Evolutionary conservation across 805 yeast genomes (phyloP).

Genomic region (Lachancea quebecensis): DNA sequence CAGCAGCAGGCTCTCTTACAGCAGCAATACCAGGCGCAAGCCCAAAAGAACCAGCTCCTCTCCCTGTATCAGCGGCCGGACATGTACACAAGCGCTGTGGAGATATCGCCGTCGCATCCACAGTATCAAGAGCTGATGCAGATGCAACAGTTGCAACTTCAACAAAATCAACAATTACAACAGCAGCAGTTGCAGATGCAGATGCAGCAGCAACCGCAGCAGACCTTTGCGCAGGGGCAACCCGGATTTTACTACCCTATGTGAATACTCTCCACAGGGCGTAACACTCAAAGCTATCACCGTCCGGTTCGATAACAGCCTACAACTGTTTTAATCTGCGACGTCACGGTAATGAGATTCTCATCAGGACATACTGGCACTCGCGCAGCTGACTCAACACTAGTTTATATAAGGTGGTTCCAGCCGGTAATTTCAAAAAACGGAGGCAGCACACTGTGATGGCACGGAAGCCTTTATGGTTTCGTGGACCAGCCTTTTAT

Average conservation of each 20-base stretch:
- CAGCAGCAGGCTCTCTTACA: slow-evolving; percentile 20
- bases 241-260: slow-evolving; percentile 4
- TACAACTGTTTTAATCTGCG: too few species aligned
- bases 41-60: slow-evolving; percentile 21
- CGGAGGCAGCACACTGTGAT: too few species aligned
- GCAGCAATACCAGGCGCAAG: slow-evolving; percentile 17
- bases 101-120: slow-evolving; percentile 24
- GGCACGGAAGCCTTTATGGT: too few species aligned
- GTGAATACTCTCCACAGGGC: background rate
- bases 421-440: too few species aligned
- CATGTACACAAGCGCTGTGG: slow-evolving; percentile 25
- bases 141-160: slow-evolving; percentile 24
- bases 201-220: slow-evolving; percentile 13
- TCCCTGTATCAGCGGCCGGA: slow-evolving; percentile 27
- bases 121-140: slow-evolving; percentile 24
- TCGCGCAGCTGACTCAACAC: too few species aligned
- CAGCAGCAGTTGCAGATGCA: slow-evolving; percentile 20
- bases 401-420: too few species aligned
- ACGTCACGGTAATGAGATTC: too few species aligned
- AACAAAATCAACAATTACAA: slow-evolving; percentile 12
- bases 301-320: too few species aligned
- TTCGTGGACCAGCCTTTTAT: too few species aligned
- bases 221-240: slow-evolving; percentile 8
- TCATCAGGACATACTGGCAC: too few species aligned
- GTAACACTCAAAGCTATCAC: too few species aligned